These are phyloP conservation scores for Blastobotrys mokoenaii DNA, from an alignment of 805 yeast genomes.

Conservation along the genomic window DNA sequence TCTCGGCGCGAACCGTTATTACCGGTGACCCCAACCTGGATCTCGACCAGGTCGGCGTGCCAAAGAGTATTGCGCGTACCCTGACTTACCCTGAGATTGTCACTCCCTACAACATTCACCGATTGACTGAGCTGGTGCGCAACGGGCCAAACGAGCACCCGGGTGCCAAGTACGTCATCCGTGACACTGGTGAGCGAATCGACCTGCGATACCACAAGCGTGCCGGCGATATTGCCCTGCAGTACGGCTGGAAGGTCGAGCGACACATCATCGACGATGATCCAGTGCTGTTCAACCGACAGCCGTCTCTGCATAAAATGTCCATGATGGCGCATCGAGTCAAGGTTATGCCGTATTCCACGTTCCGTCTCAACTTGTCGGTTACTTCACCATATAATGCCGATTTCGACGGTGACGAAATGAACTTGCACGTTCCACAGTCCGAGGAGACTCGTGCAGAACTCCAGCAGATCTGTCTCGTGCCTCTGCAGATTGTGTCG, in stretches of 20 bases:
- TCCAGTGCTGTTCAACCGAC: slow-evolving; percentile 97
- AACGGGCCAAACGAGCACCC: slow-evolving; percentile 99
- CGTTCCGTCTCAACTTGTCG: slow-evolving; percentile 91
- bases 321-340: slow-evolving; percentile 99
- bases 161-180: slow-evolving; percentile 96
- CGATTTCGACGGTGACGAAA: slow-evolving; percentile 99
- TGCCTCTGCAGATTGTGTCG: slow-evolving; percentile 93
- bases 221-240: slow-evolving; percentile 96
- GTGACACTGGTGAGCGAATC: slow-evolving; percentile 98
- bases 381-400: slow-evolving; percentile 99
- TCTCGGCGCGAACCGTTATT: slow-evolving; percentile 97
- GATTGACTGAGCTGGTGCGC: slow-evolving; percentile 84
- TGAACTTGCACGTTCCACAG: slow-evolving; percentile 99
- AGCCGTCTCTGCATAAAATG: slow-evolving; percentile 98
- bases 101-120: slow-evolving; percentile 93
- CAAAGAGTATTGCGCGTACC: slow-evolving; percentile 91
- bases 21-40: slow-evolving; percentile 98
- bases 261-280: slow-evolving; percentile 97
- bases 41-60: slow-evolving; percentile 98
- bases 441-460: slow-evolving; percentile 97
- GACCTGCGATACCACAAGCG: slow-evolving; percentile 95
- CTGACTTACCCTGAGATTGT: slow-evolving; percentile 95
- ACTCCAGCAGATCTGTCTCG: slow-evolving; percentile 89
- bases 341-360: slow-evolving; percentile 96
- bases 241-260: slow-evolving; percentile 98